Base-by-base conservation (phyloP, 163 green algal species). In the Botryococcus braunii region DNA sequence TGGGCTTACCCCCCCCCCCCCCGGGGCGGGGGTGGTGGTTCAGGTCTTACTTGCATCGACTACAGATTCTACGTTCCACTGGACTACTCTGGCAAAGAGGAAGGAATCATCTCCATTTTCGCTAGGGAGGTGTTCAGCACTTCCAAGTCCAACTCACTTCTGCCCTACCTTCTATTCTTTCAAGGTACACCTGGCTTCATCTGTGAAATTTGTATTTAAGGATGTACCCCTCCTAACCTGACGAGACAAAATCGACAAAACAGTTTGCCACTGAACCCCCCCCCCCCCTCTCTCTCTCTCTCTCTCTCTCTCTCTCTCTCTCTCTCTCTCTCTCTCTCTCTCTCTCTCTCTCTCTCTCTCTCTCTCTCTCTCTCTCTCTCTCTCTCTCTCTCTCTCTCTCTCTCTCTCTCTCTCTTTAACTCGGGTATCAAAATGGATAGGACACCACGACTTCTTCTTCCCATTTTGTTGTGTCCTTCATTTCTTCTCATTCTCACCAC, bases 111-210 rank as follows among this genome's bases (percentile, higher is more conserved):
- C 46, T 36, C 77, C 0, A 27, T 96, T 0, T 94, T 94, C 67
- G 85, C 83, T 13, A 72, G 89, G 0, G 83, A 83, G 63, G 56
- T 93, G 35, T 9, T 60, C 1, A 40, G 25, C 37, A 41, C 35
- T 4, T 66, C 32, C 40, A 71, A 75, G n/a, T 39, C 5, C 58
- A 25, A 49, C 3, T 65, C 60, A 39, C 8, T 61, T 40, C 72
- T 89, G 60, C 87, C 88, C 1, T 95, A 82, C 74, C 78, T 96
- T 32, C 68, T 97, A 0, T 97, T 84, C 77, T 72, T 97, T n/a
- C 86, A 95, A 83, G 90, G 84, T 85, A 35, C 8, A 57, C 0
- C 50, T 29, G 23, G 48, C 50, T 36, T n/a, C 39, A 48, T 36
- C 23, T 6, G 32, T 59, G 11, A 60, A 36, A 7, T 47, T 27